phyloP scores from a whole-genome alignment of 768 basidiomycete genomes.

The Leccinum subgranulosum region DNA sequence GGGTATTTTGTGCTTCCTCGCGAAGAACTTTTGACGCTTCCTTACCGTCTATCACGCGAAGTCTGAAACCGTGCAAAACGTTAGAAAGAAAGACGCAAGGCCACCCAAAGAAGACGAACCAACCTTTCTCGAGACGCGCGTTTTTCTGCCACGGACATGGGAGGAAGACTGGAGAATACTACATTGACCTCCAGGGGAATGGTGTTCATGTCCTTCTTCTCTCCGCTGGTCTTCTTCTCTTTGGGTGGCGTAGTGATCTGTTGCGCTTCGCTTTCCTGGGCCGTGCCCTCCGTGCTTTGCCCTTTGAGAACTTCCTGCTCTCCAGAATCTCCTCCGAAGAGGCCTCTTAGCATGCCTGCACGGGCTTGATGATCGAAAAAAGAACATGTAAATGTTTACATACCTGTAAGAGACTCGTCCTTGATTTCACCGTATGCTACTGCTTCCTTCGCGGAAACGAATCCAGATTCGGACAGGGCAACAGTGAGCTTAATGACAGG shows the following conservation, averaged over 20 bases:
- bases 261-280: conserved; percentile 31
- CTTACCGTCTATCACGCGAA: conserved; percentile 73
- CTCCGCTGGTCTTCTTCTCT: conserved; percentile 37
- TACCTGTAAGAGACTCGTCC: conserved; percentile 74
- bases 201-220: conserved; percentile 48
- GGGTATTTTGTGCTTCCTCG: conserved; percentile 87
- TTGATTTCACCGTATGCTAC: conserved; percentile 78
- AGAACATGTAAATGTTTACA: conserved; percentile 11
- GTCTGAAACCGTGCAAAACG: conserved; percentile 39
- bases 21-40: conserved; percentile 74
- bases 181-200: conserved; percentile 64
- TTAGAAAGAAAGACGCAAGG: conserved; percentile 1
- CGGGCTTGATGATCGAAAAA: conserved; percentile 11
- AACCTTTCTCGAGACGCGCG: conserved; percentile 64
- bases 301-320: conserved; percentile 30
- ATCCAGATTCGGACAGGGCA: conserved; percentile 80
- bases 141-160: conserved; percentile 79
- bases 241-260: conserved; percentile 27
- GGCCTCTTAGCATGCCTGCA: conserved; percentile 78
- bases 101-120: conserved; percentile 33
- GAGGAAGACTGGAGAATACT: conserved; percentile 60
- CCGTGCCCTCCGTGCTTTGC: conserved; percentile 15
- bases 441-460: conserved; percentile 77
- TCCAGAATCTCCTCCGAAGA: conserved; percentile 68
- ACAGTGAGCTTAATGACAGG: conserved; percentile 87